phyloP scores from a whole-genome alignment of 23 red algal genomes.

The Chondrus crispus region DNA sequence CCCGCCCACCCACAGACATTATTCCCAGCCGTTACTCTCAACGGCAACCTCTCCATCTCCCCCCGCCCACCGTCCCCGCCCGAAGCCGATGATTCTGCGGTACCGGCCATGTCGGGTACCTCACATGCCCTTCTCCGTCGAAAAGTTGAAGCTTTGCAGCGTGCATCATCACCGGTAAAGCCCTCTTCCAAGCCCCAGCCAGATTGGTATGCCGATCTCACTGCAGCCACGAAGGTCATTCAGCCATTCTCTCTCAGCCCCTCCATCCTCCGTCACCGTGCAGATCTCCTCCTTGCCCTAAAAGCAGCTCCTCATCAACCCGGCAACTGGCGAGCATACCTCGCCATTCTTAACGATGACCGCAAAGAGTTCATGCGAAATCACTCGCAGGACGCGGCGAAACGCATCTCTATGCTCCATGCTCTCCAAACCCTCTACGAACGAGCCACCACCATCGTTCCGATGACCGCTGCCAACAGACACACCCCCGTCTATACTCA shows the following conservation, averaged over 20 bases:
- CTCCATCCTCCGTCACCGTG: neutral
- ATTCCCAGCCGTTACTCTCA: too few species aligned
- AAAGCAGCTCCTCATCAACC: conserved; percentile 30
- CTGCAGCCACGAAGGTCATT: conserved; percentile 32
- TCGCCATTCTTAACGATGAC: conserved; percentile 20
- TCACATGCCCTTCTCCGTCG: too few species aligned
- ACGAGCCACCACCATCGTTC: conserved; percentile 66
- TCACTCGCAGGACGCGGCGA: neutral
- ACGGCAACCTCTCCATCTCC: too few species aligned
- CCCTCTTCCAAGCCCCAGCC: too few species aligned
- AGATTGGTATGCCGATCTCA: conserved; percentile 47
- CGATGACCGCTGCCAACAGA: conserved; percentile 57
- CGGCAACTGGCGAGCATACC: neutral
- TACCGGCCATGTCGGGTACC: too few species aligned
- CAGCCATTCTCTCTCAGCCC: neutral
- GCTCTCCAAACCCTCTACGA: conserved; percentile 79
- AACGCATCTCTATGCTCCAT: neutral
- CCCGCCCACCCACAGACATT: too few species aligned
- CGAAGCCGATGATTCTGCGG: too few species aligned
- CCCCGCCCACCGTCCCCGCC: too few species aligned
- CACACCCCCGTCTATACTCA: conserved; percentile 53
- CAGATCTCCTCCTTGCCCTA: conserved; percentile 11
- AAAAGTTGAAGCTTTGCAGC: too few species aligned
- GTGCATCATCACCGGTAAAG: too few species aligned
- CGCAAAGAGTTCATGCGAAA: conserved; percentile 3